Base-by-base conservation (phyloP, 768 basidiomycete species). In the Suillus luteus region DNA sequence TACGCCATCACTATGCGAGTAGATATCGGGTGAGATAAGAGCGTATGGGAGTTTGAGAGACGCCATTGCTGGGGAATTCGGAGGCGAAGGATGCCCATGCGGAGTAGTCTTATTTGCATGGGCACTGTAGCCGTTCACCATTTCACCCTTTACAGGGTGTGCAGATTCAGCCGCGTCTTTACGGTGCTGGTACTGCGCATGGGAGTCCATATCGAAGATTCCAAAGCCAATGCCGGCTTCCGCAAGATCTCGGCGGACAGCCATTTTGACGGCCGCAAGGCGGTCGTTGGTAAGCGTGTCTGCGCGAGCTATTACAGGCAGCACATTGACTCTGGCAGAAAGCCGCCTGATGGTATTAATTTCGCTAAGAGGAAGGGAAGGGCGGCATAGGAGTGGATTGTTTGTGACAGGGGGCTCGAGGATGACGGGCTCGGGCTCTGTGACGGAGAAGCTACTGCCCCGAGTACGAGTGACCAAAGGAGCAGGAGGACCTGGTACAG, bases 191-290 rank as follows among this genome's bases (percentile, higher is more conserved):
- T 78, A 80, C 65, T 80, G 78, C 73, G 83, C 80, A 68, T 80
- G 83, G 67, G 76, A 79, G 76, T 90, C 90, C 73, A 86, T 80
- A 81, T 93, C 92, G 78, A 95, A 94, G 68, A 95, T 92, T 70
- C 92, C 92, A 76, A 93, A 93, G 64, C 91, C 92, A 73, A 93
- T 93, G 64, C 92, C 92, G 55, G 90, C 89, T 67, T 90, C 88
- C 46, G 91, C 91, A 54, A 94, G 82, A 78, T 93, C 91, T 72
- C 87, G 78, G 68, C 91, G 86, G 72, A 95, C 84, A 66, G 91
- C 92, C 71, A 87, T 77, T 77, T 93, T 93, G 74, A 94, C 85
- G 66, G 86, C 86, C 60, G 86, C 84, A 64, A 95, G 84, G 67
- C 91, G 88, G 73, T 93, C 91, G 76, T 90, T 91, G 60, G 90